Base-by-base conservation (phyloP, 2,329 filamentous ascomycete species). In the Blumeria graminis region DNA sequence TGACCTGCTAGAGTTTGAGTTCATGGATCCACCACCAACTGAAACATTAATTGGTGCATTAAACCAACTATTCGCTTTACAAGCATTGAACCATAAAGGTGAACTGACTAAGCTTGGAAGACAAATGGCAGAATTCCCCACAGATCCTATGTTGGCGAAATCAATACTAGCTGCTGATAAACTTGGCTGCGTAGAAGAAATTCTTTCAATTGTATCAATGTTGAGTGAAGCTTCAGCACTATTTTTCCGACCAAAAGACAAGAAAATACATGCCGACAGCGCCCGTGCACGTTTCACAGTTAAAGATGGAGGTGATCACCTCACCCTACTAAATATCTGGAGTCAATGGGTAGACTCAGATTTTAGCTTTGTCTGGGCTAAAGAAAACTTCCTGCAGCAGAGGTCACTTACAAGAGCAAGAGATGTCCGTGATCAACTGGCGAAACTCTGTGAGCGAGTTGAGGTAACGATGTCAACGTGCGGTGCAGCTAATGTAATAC, bases 221-320 rank as follows among this genome's bases (percentile, higher is more conserved):
- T 76, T 96, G 0, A 81, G 84, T 59, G 92, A 96, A 70, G 80
- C 86, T 1, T 87, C 83, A 3, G 82, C 88, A 0, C 76, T 98
- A 5, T 98, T 95, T 73, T 94, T 93, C 75, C 77, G 88, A 0
- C 89, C 92, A 18, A 94, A 95, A 67, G 89, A 98, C 70, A 95
- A 96, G 73, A 94, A 94, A 68, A 83, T 95, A 33, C 86, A 95
- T 65, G 92, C 92, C 11, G 90, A 98, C 68, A 86, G 84, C 59
- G 92, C 92, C 0, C 81, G 88, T 13, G 82, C 84, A 38, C 80
- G 90, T 1, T 96, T 96, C 69, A 94, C 87, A 0, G 74, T 90
- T 66, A 86, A 87, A 63, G 88, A 93, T 59, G 89, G 89, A 38
- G 92, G 92, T 45, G 92, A 98, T 66, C 86, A 94, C 63, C 67